Percentiles rank a stretch among this genome's conserved stretches.
Conservation (phyloP, 805 yeast genomes). For the Candida piceae region DNA sequence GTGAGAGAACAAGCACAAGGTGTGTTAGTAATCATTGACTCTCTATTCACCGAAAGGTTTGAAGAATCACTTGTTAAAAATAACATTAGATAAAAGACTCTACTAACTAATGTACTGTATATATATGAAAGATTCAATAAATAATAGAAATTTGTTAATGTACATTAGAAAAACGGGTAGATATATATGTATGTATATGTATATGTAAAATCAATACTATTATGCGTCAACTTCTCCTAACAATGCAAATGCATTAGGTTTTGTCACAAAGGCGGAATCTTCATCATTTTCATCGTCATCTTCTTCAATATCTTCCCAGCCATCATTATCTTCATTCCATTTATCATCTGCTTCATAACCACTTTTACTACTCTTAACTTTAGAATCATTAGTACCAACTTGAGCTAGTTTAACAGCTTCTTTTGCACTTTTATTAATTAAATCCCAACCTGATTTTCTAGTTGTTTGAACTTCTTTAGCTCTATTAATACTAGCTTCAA, state of each 20-base stretch:
- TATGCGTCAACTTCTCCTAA: slow-evolving; percentile 25
- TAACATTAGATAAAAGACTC: too few species aligned
- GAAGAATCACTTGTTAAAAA: slow-evolving; percentile 4
- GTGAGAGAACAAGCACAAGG: slow-evolving; percentile 53
- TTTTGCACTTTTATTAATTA: slow-evolving; percentile 48
- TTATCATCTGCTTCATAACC: slow-evolving; percentile 9
- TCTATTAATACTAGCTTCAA: slow-evolving; percentile 58
- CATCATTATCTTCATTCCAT: slow-evolving; percentile 12
- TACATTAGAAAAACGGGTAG: too few species aligned
- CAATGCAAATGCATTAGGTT: slow-evolving; percentile 23
- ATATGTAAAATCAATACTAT: not conserved
- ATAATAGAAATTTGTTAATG: too few species aligned
- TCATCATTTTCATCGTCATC: slow-evolving; percentile 11
- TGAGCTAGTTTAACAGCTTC: slow-evolving; percentile 17
- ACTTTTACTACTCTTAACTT: not conserved
- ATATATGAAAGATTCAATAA: too few species aligned
- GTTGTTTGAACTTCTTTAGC: slow-evolving; percentile 57
- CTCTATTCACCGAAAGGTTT: slow-evolving; percentile 17
- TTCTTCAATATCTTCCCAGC: slow-evolving; percentile 19
- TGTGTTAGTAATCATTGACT: slow-evolving; percentile 29
- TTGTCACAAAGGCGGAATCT: slow-evolving; percentile 4
- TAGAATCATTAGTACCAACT: not conserved
- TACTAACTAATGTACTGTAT: slow-evolving; percentile 1
- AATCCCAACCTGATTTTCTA: slow-evolving; percentile 71
- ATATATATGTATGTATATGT: too few species aligned